These are phyloP conservation scores for Paraleonurus japonicus DNA, from an alignment of 257 asterid genomes.

Conservation along the genomic window DNA sequence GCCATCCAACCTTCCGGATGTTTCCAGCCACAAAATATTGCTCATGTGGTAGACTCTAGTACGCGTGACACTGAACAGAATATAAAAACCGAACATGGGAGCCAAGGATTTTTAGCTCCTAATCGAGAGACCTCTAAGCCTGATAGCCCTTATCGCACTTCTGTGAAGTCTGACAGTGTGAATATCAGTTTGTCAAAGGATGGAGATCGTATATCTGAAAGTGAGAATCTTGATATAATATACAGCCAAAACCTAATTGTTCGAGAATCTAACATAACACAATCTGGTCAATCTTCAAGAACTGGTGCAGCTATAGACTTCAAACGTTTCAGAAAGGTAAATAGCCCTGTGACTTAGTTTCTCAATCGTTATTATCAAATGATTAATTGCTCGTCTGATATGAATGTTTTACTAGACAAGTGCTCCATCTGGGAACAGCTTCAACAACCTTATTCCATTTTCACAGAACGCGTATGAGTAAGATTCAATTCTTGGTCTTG, in stretches of 20 bases:
- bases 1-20: slow-evolving; percentile 32
- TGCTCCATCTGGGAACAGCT: slow-evolving; percentile 81
- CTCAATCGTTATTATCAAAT: slow-evolving; percentile 7
- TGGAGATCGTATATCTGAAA: slow-evolving; percentile 40
- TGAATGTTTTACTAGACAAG: slow-evolving; percentile 37
- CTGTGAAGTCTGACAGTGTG: slow-evolving; percentile 24
- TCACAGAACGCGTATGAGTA: slow-evolving; percentile 79
- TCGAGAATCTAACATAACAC: slow-evolving; percentile 39
- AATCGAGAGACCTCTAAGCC: slow-evolving; percentile 31
- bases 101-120: slow-evolving; percentile 37
- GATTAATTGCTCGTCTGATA: slow-evolving; percentile 9
- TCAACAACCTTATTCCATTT: slow-evolving; percentile 71
- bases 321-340: slow-evolving; percentile 90
- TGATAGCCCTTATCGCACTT: slow-evolving; percentile 22
- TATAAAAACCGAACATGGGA: slow-evolving; percentile 28
- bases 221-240: slow-evolving; percentile 62
- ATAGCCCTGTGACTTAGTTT: neutral
- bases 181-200: slow-evolving; percentile 32
- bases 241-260: slow-evolving; percentile 81
- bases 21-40: slow-evolving; percentile 29
- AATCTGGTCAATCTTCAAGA: slow-evolving; percentile 35
- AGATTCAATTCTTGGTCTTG: slow-evolving; percentile 26
- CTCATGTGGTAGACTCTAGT: slow-evolving; percentile 36
- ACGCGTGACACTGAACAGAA: slow-evolving; percentile 40
- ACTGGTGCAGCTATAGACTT: slow-evolving; percentile 47